These are phyloP conservation scores for Wickerhamiella occidentalis DNA, from an alignment of 805 yeast genomes.

Conservation along the genomic window DNA sequence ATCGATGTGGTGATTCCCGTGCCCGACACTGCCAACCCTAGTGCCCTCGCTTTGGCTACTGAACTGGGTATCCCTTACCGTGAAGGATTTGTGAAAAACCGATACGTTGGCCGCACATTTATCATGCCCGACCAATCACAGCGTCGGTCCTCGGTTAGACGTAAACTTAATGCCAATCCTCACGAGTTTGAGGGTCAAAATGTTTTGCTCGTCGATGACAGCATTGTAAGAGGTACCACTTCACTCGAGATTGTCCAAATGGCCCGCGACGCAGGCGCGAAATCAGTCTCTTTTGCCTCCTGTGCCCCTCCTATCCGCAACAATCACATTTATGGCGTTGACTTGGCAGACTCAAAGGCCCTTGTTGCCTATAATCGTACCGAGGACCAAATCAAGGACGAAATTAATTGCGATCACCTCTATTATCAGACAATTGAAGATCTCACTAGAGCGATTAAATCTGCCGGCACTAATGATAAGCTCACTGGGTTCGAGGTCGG, in stretches of 20 bases:
- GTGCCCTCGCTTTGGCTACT: constrained; percentile 86
- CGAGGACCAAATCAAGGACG: constrained; percentile 62
- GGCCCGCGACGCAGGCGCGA: constrained; percentile 99
- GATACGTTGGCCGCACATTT: constrained; percentile 95
- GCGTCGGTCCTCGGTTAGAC: constrained; percentile 83
- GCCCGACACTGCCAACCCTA: constrained; percentile 95
- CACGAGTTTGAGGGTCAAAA: constrained; percentile 75
- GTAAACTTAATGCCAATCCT: constrained; percentile 93
- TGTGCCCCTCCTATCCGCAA: constrained; percentile 97
- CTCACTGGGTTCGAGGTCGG: constrained; percentile 79
- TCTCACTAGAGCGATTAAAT: constrained; percentile 63
- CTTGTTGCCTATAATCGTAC: constrained; percentile 74
- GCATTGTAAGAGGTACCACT: constrained; percentile 96
- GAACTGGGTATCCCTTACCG: constrained; percentile 71
- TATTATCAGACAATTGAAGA: constrained; percentile 80
- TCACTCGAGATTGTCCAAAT: constrained; percentile 89
- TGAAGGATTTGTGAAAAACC: constrained; percentile 93
- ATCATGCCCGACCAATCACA: constrained; percentile 97
- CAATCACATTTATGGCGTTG: constrained; percentile 96
- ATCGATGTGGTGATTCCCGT: constrained; percentile 96
- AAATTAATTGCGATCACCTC: constrained; percentile 81
- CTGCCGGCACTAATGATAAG: constrained; percentile 24
- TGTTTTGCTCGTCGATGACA: constrained; percentile 88
- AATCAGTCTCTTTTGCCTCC: constrained; percentile 86
- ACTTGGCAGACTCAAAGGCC: constrained; percentile 88